Evolutionary conservation across 129 eudicot genomes (phyloP).

Genomic region (Glebionis coronaria): DNA sequence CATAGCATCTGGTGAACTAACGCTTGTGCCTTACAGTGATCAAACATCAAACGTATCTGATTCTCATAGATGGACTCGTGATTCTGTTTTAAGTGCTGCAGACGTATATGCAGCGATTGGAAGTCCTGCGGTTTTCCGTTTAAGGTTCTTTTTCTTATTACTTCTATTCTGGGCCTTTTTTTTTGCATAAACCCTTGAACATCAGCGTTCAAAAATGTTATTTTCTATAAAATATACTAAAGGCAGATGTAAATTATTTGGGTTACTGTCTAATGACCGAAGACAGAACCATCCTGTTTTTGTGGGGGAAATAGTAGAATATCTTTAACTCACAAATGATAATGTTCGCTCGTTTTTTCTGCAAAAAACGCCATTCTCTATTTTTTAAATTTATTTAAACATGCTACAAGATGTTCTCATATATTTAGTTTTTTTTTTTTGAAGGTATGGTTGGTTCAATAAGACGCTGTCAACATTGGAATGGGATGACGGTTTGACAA

Average conservation of each 20-base stretch:
- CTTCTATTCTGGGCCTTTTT: constrained; percentile 9
- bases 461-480: constrained; percentile 51
- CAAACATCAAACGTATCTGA: constrained; percentile 39
- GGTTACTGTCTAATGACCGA: no score
- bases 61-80: constrained; percentile 65
- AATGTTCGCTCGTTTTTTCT: no score
- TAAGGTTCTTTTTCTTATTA: constrained; percentile 50
- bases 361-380: no score
- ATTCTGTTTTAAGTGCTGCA: constrained; percentile 69
- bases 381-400: neutral
- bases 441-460: constrained; percentile 76
- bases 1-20: constrained; percentile 56
- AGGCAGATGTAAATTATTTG: no score
- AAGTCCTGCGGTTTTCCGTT: constrained; percentile 72
- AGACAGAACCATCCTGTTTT: no score
- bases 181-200: no score
- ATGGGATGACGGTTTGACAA: constrained; percentile 93
- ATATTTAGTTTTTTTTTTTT: constrained; percentile 1
- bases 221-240: no score
- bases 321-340: no score
- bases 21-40: constrained; percentile 48
- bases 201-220: no score
- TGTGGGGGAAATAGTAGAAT: no score
- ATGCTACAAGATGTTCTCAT: constrained; percentile 15
- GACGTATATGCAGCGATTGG: constrained; percentile 71